These are phyloP conservation scores for Casuarina cunninghamiana DNA, from an alignment of 306 rosid genomes.

Conservation along the genomic window DNA sequence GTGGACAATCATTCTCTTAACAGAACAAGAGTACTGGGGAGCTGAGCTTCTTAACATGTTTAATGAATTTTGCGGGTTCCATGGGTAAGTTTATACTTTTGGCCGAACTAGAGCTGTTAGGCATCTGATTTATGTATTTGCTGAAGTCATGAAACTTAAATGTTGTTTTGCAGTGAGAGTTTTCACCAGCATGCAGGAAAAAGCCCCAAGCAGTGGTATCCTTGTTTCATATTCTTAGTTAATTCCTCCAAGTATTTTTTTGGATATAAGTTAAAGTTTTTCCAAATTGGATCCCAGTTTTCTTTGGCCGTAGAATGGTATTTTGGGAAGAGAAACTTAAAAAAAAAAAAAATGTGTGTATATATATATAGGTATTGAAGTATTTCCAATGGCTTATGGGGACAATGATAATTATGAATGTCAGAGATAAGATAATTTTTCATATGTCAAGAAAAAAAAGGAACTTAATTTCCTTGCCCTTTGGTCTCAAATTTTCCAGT, in stretches of 20 bases:
- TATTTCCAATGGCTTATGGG: not conserved
- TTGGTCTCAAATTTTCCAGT: not conserved
- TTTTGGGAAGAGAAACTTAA: not conserved
- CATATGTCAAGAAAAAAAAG: not conserved
- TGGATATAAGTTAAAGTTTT: not conserved
- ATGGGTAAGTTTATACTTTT: constrained; percentile 60
- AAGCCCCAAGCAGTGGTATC: constrained; percentile 86
- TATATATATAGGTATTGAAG: too few species aligned
- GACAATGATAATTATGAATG: not conserved
- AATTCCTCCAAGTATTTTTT: constrained; percentile 12
- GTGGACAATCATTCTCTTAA: constrained; percentile 31
- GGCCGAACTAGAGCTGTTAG: constrained; percentile 20
- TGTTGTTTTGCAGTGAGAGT: constrained; percentile 74
- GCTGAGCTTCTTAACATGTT: constrained; percentile 93
- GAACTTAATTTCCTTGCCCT: not conserved
- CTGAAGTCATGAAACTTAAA: constrained; percentile 10
- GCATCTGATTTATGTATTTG: not conserved
- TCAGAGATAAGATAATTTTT: not conserved
- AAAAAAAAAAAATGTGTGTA: too few species aligned
- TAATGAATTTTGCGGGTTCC: constrained; percentile 89
- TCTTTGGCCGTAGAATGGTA: not conserved
- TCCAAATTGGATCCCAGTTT: not conserved
- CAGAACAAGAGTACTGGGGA: constrained; percentile 97
- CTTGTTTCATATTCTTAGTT: constrained; percentile 31
- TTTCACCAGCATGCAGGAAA: constrained; percentile 90